Evolutionary conservation across 2,329 filamentous ascomycete genomes (phyloP).

Genomic region (Byssoonygena ceratinophila): DNA sequence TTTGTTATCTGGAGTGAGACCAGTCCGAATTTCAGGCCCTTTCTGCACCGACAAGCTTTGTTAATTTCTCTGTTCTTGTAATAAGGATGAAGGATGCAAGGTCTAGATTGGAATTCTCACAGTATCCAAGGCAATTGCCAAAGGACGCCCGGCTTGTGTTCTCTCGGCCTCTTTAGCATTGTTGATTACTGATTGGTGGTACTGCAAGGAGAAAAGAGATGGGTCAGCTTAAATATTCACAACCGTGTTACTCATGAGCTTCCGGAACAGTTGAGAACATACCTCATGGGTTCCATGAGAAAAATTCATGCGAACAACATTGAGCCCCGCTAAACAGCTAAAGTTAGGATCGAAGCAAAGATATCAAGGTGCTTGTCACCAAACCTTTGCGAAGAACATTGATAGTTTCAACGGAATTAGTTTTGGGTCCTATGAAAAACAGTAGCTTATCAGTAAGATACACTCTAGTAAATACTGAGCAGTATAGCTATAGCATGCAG

Average conservation of each 20-base stretch:
- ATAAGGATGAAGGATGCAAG: neutral
- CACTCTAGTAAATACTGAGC: neutral
- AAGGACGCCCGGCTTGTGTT: slow-evolving; percentile 64
- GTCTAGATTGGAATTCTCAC: slow-evolving; percentile 46
- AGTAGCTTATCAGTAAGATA: neutral
- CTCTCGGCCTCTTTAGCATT: slow-evolving; percentile 80
- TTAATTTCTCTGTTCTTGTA: slow-evolving; percentile 25
- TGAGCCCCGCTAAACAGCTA: slow-evolving; percentile 60
- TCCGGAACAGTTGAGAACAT: slow-evolving; percentile 15
- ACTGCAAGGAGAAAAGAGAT: slow-evolving; percentile 39
- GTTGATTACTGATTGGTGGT: slow-evolving; percentile 97
- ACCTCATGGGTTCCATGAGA: slow-evolving; percentile 80
- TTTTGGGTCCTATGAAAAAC: slow-evolving; percentile 63
- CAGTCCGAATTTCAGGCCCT: slow-evolving; percentile 79
- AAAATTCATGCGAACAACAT: slow-evolving; percentile 99
- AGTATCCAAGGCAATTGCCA: slow-evolving; percentile 86
- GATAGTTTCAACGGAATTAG: slow-evolving; percentile 94
- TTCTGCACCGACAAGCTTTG: slow-evolving; percentile 37
- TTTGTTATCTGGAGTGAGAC: slow-evolving; percentile 58
- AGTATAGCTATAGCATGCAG: too few relatives aligned
- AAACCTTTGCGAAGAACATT: slow-evolving; percentile 70
- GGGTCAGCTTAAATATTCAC: neutral
- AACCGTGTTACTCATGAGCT: neutral
- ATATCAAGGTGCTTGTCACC: slow-evolving; percentile 8
- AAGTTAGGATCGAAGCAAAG: neutral